Evolutionary conservation across 352 stramenopile species (phyloP).

Genomic region (Phytopythium delawarense): DNA sequence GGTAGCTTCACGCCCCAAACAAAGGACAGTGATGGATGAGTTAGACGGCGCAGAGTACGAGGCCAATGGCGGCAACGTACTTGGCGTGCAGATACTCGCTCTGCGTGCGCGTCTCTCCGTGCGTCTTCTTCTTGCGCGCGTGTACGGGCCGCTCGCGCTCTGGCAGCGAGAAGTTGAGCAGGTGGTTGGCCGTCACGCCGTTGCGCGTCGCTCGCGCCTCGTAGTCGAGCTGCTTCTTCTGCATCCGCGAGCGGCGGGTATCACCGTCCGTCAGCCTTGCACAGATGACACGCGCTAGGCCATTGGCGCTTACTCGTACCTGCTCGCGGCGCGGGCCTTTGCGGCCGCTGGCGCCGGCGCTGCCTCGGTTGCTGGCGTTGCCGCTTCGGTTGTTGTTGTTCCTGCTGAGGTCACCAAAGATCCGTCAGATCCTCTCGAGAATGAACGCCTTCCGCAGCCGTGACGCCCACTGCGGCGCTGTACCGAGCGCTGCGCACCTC

Average conservation of each 20-base stretch:
- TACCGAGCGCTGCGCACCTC: constrained; percentile 26
- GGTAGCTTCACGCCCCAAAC: constrained; percentile 41
- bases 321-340: constrained; percentile 33
- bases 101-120: constrained; percentile 51
- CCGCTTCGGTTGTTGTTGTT: constrained; percentile 27
- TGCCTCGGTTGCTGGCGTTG: constrained; percentile 14
- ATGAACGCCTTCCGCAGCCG: too few species aligned
- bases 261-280: constrained; percentile 6
- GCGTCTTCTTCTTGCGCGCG: constrained; percentile 69
- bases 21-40: background rate
- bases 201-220: constrained; percentile 58
- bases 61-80: constrained; percentile 18
- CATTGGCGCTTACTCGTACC: constrained; percentile 8
- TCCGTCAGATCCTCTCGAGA: background rate
- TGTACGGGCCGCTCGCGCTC: constrained; percentile 53
- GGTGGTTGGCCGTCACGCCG: constrained; percentile 72
- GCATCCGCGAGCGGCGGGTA: background rate
- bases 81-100: constrained; percentile 86
- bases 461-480: background rate
- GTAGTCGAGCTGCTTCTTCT: constrained; percentile 55
- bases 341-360: constrained; percentile 15
- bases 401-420: background rate
- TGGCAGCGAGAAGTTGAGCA: constrained; percentile 81
- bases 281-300: background rate
- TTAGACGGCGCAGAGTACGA: background rate